Percentiles rank a stretch among this genome's conserved stretches.
phyloP scores from a whole-genome alignment of 176 grass and related monocot genomes.

The Aegilops bicornis region DNA sequence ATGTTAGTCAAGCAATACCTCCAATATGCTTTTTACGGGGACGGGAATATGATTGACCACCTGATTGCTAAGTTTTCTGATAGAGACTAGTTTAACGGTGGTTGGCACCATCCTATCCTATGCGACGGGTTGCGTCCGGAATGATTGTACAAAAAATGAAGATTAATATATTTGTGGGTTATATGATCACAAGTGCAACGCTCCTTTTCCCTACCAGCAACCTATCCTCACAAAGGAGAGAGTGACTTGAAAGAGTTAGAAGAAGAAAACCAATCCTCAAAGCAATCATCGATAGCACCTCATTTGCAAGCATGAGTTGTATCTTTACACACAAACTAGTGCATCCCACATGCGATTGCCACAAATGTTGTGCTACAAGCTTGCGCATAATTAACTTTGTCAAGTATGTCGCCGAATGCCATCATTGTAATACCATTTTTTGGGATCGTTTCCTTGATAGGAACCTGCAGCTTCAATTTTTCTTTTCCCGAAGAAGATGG shows the following conservation, averaged over 20 bases:
- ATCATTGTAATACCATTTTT: background rate
- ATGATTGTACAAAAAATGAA: no score
- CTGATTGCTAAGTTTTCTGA: no score
- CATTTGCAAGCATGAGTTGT: background rate
- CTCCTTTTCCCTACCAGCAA: background rate
- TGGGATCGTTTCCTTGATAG: background rate
- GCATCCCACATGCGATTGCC: background rate
- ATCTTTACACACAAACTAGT: background rate
- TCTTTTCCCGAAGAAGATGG: background rate
- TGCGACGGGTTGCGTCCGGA: no score
- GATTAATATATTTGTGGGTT: no score
- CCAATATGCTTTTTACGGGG: no score
- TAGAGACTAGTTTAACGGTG: no score
- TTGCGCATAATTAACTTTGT: background rate
- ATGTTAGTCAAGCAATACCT: no score
- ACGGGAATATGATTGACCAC: no score
- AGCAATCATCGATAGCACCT: background rate
- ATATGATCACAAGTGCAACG: background rate
- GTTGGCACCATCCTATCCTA: no score
- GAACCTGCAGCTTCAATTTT: background rate
- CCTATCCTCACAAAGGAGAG: background rate
- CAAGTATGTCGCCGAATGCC: background rate
- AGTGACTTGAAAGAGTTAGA: background rate
- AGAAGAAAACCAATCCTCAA: background rate
- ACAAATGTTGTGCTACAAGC: background rate